Evolutionary conservation across 129 eudicot species (phyloP), one percentile per base, ranked within the genome.

Genomic region (Arctium minus): DNA sequence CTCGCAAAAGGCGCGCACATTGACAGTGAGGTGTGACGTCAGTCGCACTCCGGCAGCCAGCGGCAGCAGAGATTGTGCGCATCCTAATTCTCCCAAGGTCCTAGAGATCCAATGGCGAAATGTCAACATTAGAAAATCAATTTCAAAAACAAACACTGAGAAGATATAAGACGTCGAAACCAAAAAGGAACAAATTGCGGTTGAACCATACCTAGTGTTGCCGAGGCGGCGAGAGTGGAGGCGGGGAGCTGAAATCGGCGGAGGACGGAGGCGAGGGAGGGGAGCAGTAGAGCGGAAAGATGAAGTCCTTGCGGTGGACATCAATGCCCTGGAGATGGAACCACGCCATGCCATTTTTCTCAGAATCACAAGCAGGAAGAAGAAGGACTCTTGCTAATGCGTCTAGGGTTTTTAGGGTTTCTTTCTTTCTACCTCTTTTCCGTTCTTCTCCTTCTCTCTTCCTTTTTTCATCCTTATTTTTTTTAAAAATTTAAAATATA

Each of bases 321-420:
- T 83, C 22, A 94, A 80, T 72, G 96, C 81, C 83, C 98, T 76
- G 64, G 98, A 88, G 71, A 92, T 22, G 15, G 97, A 92, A 79
- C 95, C 94, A 74, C 96, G 97, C 91, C 94, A 92, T 67, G 98
- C 98, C 98, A 94, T 94, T 81, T 83, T 11, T 74, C 64, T 62
- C 53, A 7, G 69, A 48, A 50, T 76, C 68, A 76, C 29, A 60
- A 72, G 48, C 48, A 9, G 42, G 44, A 69, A 64, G 27, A 22
- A 22, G 22, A 7, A 10, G 46, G 12, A 9, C 3, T 76, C 44
- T 62, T 76, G 71, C 48, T 10, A n/a, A 71, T 35, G 75, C 10
- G 42, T 6, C 75, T 12, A 81, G 84, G 84, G 84, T 81, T 81
- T 81, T 81, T 53, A 74, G 79, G 84, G 84, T 81, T 81, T 79